Percentiles rank a stretch among this genome's conserved stretches.
These are phyloP conservation scores for Brettanomyces nanus DNA, from an alignment of 805 yeast species.

Conservation along the genomic window DNA sequence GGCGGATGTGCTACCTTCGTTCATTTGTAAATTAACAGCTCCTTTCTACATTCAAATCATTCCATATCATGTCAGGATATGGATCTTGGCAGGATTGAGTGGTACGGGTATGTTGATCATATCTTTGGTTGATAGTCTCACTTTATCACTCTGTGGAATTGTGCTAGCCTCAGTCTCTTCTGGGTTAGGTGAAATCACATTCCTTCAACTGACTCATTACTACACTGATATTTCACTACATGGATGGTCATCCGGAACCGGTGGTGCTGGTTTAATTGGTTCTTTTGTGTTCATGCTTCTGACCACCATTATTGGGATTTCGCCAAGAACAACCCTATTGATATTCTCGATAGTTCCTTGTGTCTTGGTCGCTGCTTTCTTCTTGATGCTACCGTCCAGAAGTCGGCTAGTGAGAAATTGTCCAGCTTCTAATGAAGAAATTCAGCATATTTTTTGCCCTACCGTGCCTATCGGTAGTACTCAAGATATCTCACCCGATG, in stretches of 20 bases:
- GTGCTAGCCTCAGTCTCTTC: slow-evolving; percentile 74
- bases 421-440: not conserved
- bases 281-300: slow-evolving; percentile 61
- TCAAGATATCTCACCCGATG: not conserved
- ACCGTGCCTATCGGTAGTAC: not conserved
- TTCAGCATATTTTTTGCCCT: no score
- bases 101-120: slow-evolving; percentile 68
- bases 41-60: slow-evolving; percentile 72
- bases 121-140: slow-evolving; percentile 33
- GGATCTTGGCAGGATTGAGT: slow-evolving; percentile 48
- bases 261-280: slow-evolving; percentile 90
- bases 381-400: slow-evolving; percentile 19
- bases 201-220: slow-evolving; percentile 77
- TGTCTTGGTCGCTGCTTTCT: slow-evolving; percentile 20
- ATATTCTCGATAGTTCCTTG: slow-evolving; percentile 39
- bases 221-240: slow-evolving; percentile 52
- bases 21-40: slow-evolving; percentile 58
- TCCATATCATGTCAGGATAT: slow-evolving; percentile 50
- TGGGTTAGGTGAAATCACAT: slow-evolving; percentile 87
- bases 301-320: slow-evolving; percentile 59
- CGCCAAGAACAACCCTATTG: slow-evolving; percentile 47
- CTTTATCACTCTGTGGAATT: slow-evolving; percentile 54
- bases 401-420: not conserved
- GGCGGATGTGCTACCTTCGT: slow-evolving; percentile 83
- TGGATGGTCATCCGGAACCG: slow-evolving; percentile 94